phyloP scores from a whole-genome alignment of 345 rosid species.

The Adansonia digitata region DNA sequence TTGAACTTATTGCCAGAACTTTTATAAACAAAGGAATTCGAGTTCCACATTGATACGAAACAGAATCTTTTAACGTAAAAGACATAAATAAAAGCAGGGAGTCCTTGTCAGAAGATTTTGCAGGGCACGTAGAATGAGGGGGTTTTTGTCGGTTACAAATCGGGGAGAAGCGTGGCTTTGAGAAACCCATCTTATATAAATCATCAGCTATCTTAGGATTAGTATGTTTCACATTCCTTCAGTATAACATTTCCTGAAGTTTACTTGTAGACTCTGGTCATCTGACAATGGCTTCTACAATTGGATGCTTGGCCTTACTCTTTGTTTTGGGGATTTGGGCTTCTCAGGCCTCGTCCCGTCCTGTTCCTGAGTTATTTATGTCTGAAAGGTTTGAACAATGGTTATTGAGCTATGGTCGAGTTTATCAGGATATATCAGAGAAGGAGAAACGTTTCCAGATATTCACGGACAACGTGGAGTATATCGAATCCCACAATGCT shows the following conservation, averaged over 20 bases:
- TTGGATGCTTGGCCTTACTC: not conserved
- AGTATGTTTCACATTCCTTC: not conserved
- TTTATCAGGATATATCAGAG: not conserved
- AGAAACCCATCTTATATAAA: not conserved
- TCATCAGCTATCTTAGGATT: not conserved
- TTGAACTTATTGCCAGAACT: not conserved
- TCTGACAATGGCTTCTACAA: not conserved
- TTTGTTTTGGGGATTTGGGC: constrained; percentile 10
- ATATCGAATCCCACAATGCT: constrained; percentile 9
- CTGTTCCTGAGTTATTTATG: constrained; percentile 6
- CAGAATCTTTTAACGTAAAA: not conserved
- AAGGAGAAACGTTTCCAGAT: constrained; percentile 4
- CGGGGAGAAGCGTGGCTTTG: not conserved
- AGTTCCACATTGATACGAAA: not conserved
- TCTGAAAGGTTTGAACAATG: constrained; percentile 7
- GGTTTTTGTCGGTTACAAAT: not conserved
- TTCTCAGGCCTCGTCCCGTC: constrained; percentile 6
- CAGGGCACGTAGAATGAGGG: constrained; percentile 7
- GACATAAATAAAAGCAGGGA: not conserved
- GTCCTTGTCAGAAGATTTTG: constrained; percentile 7
- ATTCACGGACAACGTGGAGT: constrained; percentile 6
- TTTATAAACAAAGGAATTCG: not conserved
- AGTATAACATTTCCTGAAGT: not conserved
- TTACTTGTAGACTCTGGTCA: not conserved
- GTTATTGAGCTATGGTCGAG: not conserved